phyloP scores from a whole-genome alignment of 163 green algal genomes.

The Scenedesmus sp. region DNA sequence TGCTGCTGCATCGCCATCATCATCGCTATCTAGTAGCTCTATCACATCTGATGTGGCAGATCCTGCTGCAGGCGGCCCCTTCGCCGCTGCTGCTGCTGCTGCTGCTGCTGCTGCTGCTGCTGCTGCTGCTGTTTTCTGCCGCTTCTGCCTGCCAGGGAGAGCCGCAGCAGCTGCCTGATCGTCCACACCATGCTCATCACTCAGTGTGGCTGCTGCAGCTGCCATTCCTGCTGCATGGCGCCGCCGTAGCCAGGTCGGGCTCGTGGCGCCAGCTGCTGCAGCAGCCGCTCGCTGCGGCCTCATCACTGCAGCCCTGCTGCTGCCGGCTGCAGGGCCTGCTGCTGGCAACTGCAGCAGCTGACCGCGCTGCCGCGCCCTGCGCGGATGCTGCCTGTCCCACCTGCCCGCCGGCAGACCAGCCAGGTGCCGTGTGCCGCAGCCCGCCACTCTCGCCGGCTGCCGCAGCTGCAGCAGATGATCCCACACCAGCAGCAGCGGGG shows the following conservation, averaged over 20 bases:
- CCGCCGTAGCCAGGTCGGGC: too few relatives aligned
- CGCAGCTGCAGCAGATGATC: not conserved
- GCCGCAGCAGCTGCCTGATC: not conserved
- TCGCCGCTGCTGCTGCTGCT: slow-evolving; percentile 3
- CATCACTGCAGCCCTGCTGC: too few relatives aligned
- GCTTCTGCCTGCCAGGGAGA: not conserved
- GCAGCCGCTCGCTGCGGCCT: too few relatives aligned
- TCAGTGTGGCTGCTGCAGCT: not conserved
- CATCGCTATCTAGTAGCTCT: not conserved
- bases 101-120: slow-evolving; percentile 14
- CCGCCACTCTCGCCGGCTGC: not conserved
- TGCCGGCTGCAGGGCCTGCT: too few relatives aligned
- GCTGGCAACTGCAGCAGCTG: too few relatives aligned
- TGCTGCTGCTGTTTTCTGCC: not conserved
- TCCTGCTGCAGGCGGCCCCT: not conserved
- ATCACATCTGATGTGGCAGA: not conserved
- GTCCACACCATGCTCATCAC: not conserved
- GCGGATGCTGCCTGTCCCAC: too few relatives aligned
- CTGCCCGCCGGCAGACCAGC: too few relatives aligned
- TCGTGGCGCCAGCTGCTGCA: not conserved
- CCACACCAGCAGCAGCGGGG: not conserved
- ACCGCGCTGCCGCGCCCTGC: too few relatives aligned
- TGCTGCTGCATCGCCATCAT: not conserved
- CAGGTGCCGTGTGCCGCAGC: too few relatives aligned
- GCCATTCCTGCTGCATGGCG: not conserved